These are phyloP conservation scores for Lentinula novae-zelandiae DNA, from an alignment of 1,284 basidiomycete species.

Conservation along the genomic window DNA sequence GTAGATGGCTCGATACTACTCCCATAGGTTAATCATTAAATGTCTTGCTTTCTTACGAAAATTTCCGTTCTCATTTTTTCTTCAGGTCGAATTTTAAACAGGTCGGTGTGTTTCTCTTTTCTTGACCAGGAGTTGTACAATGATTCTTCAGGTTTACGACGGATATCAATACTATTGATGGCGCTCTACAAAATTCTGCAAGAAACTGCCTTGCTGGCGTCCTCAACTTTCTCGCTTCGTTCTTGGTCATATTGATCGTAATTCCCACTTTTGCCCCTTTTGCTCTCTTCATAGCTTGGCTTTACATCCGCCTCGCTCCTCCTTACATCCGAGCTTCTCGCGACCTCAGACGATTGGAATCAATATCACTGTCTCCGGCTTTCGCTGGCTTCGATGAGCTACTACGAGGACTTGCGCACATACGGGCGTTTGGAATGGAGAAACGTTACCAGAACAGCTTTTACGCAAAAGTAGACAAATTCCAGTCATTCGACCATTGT, in stretches of 20 bases:
- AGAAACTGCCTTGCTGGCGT: constrained; percentile 52
- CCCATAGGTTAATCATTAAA: constrained; percentile 46
- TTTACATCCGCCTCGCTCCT: constrained; percentile 70
- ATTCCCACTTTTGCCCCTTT: constrained; percentile 70
- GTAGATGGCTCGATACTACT: constrained; percentile 67
- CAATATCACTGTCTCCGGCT: constrained; percentile 62
- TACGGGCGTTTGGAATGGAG: constrained; percentile 83
- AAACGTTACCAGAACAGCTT: constrained; percentile 69
- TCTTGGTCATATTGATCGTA: constrained; percentile 58
- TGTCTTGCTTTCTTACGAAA: no score
- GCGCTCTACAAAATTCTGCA: constrained; percentile 55
- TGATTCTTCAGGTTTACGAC: constrained; percentile 71
- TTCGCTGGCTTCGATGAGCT: constrained; percentile 80
- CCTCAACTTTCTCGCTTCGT: constrained; percentile 64
- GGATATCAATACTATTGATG: constrained; percentile 75
- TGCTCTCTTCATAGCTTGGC: constrained; percentile 64
- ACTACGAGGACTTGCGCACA: constrained; percentile 70
- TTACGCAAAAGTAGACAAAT: constrained; percentile 68
- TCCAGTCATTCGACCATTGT: constrained; percentile 68
- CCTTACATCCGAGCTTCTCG: constrained; percentile 67
- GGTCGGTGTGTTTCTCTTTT: neutral
- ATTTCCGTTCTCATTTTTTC: neutral
- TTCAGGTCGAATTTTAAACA: constrained; percentile 5
- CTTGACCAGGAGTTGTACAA: constrained; percentile 37
- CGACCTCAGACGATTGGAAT: constrained; percentile 71